Conservation (phyloP, 306 rosid species). For the Glycine tomentella region DNA sequence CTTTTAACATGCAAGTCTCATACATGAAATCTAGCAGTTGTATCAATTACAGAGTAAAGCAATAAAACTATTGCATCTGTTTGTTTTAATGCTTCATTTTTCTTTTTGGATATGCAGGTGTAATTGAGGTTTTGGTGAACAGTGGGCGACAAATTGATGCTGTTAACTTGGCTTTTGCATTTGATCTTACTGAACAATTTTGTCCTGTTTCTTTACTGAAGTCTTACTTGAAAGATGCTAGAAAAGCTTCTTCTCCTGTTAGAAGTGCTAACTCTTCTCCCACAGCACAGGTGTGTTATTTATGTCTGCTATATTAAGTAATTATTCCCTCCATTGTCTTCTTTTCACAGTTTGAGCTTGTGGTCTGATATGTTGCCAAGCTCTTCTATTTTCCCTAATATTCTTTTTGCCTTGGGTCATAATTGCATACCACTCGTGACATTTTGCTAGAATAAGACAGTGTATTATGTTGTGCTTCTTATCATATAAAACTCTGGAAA, state of each 20-base stretch:
- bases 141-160: slow-evolving; percentile 98
- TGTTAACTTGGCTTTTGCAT: slow-evolving; percentile 91
- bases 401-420: not conserved
- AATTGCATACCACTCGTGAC: not conserved
- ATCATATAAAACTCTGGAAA: not conserved
- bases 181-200: slow-evolving; percentile 78
- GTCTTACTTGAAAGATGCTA: slow-evolving; percentile 92
- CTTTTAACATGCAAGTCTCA: slow-evolving; percentile 5
- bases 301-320: slow-evolving; percentile 8
- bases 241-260: slow-evolving; percentile 73
- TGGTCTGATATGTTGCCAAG: slow-evolving; percentile 21
- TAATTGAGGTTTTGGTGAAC: slow-evolving; percentile 76
- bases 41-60: slow-evolving; percentile 33
- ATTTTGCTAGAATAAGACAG: not conserved
- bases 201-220: slow-evolving; percentile 84
- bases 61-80: slow-evolving; percentile 21
- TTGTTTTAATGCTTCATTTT: slow-evolving; percentile 43
- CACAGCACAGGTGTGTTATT: slow-evolving; percentile 69
- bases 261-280: slow-evolving; percentile 83
- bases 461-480: not conserved
- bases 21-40: slow-evolving; percentile 37
- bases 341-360: slow-evolving; percentile 36
- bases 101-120: slow-evolving; percentile 65
- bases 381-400: not conserved
- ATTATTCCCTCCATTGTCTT: slow-evolving; percentile 14